phyloP scores from a whole-genome alignment of 2,329 filamentous ascomycete species.

The Neofusicoccum umdonicola region DNA sequence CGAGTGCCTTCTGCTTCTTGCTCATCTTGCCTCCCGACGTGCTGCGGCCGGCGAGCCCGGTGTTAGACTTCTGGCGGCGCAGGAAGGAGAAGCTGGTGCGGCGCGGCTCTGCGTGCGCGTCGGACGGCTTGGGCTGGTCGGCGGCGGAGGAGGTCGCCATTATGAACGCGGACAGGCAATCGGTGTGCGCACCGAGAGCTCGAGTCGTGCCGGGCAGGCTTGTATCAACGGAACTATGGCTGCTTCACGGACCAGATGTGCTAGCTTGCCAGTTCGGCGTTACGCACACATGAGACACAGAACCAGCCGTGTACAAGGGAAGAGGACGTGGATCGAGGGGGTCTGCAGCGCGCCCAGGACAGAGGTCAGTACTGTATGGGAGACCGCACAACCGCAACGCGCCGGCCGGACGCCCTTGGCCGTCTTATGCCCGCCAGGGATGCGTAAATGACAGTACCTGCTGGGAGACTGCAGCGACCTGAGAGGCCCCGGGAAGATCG shows the following conservation, averaged over 20 bases:
- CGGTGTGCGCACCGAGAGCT: not conserved
- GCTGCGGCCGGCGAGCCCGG: slow-evolving; percentile 26
- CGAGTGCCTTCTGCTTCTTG: slow-evolving; percentile 56
- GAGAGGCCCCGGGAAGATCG: not conserved
- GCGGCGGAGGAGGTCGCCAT: not conserved
- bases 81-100: slow-evolving; percentile 38
- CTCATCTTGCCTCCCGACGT: slow-evolving; percentile 44
- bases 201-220: slow-evolving; percentile 1
- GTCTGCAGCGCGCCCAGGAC: not conserved
- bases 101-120: slow-evolving; percentile 8
- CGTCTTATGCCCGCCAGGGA: slow-evolving; percentile 7
- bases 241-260: slow-evolving; percentile 7
- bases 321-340: slow-evolving; percentile 5
- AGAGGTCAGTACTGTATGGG: slow-evolving; percentile 1
- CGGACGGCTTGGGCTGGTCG: not conserved
- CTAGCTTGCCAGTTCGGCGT: slow-evolving; percentile 2
- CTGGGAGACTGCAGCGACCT: not conserved
- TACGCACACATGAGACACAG: slow-evolving; percentile 15
- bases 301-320: slow-evolving; percentile 14
- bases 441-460: slow-evolving; percentile 13
- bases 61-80: slow-evolving; percentile 34
- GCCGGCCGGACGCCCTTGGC: not conserved
- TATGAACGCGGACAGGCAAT: not conserved
- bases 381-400: not conserved
- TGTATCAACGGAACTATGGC: slow-evolving; percentile 10